These are phyloP conservation scores for Camptophora hylomeconis DNA, from an alignment of 2,329 filamentous ascomycete genomes.

Conservation along the genomic window DNA sequence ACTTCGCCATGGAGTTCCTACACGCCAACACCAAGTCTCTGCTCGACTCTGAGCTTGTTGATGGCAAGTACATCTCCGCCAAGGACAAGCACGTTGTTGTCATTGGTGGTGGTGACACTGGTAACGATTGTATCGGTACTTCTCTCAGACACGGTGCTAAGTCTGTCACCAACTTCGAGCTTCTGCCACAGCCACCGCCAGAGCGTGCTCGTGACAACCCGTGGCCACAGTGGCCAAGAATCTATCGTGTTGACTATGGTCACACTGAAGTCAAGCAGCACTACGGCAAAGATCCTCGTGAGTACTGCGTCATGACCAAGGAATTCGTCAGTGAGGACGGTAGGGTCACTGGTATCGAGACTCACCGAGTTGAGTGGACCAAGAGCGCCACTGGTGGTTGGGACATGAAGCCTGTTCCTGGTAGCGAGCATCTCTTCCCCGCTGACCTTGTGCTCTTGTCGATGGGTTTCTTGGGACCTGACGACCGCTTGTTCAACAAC, in stretches of 20 bases:
- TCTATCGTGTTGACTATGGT: conserved; percentile 97
- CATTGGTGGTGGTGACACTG: conserved; percentile 94
- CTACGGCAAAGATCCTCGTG: conserved; percentile 88
- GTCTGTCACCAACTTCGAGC: conserved; percentile 91
- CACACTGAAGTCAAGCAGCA: conserved; percentile 93
- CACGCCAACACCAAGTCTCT: conserved; percentile 97
- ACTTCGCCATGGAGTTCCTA: conserved; percentile 95
- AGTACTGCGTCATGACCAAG: conserved; percentile 97
- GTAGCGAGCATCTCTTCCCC: conserved; percentile 89
- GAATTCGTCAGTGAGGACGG: conserved; percentile 90
- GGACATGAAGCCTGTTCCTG: conserved; percentile 97
- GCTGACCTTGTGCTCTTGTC: conserved; percentile 87
- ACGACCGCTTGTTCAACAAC: conserved; percentile 76
- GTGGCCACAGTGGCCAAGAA: conserved; percentile 96
- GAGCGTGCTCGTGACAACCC: conserved; percentile 90
- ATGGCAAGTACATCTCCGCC: conserved; percentile 80
- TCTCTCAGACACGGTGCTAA: conserved; percentile 91
- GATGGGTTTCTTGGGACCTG: conserved; percentile 94
- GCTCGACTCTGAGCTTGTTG: conserved; percentile 75
- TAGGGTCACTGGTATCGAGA: conserved; percentile 91
- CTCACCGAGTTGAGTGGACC: conserved; percentile 89
- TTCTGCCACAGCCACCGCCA: conserved; percentile 80
- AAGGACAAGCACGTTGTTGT: conserved; percentile 94
- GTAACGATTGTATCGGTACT: conserved; percentile 95
- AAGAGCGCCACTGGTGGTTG: conserved; percentile 78